These are phyloP conservation scores for Macroventuria anomochaeta DNA, from an alignment of 2,329 filamentous ascomycete species.

Conservation along the genomic window DNA sequence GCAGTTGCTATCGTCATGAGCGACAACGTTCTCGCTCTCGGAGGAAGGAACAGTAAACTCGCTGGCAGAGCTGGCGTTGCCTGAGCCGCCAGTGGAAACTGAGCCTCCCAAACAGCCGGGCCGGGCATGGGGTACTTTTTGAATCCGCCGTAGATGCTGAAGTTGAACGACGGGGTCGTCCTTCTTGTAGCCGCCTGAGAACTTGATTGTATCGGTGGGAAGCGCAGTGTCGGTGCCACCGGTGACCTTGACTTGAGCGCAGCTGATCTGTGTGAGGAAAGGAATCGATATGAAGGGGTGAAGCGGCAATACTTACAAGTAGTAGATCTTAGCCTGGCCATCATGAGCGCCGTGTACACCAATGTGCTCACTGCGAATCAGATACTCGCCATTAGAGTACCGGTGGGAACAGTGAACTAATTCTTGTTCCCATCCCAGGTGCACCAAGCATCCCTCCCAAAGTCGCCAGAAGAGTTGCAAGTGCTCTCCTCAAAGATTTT, in stretches of 20 bases:
- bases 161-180: slow-evolving; percentile 31
- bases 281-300: too few species aligned
- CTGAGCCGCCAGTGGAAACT: neutral
- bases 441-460: slow-evolving; percentile 24
- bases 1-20: neutral
- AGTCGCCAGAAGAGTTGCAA: slow-evolving; percentile 18
- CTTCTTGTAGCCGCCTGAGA: slow-evolving; percentile 50
- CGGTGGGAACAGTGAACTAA: slow-evolving; percentile 45
- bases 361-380: slow-evolving; percentile 54
- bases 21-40: neutral
- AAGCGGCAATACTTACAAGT: slow-evolving; percentile 15
- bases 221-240: slow-evolving; percentile 38
- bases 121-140: slow-evolving; percentile 30
- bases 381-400: slow-evolving; percentile 51
- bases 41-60: neutral
- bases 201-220: slow-evolving; percentile 41
- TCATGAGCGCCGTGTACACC: slow-evolving; percentile 48
- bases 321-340: slow-evolving; percentile 51
- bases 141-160: slow-evolving; percentile 27
- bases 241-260: slow-evolving; percentile 52
- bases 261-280: slow-evolving; percentile 20
- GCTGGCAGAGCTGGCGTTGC: neutral
- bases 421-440: slow-evolving; percentile 26
- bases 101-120: slow-evolving; percentile 24
- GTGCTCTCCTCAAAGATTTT: slow-evolving; percentile 30